Base-by-base conservation (phyloP, 768 basidiomycete genomes). In the Termitomyces sp. region DNA sequence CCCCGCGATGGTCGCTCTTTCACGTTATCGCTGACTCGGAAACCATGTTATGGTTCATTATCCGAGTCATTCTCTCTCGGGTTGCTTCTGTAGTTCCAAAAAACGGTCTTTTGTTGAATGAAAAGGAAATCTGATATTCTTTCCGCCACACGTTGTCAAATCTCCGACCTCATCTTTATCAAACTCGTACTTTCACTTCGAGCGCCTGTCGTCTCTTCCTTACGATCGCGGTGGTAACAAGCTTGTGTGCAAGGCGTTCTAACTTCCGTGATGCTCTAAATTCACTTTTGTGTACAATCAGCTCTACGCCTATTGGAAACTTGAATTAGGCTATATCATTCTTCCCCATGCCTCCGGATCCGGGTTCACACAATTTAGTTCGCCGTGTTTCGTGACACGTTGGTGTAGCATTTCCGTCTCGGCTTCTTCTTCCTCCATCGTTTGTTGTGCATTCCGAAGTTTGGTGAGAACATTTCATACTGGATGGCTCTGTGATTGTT, bases 321-420 rank as follows among this genome's bases (percentile, higher is more conserved):
- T 45, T n/a, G 7, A 31, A 9, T 56, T 56, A 45, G 40, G 14
- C 40, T 20, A 8, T 12, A 45, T n/a, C 4, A 34, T n/a, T 32
- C 29, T 43, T 56, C 32, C 55, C 54, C 40, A 56, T 56, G 42
- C 32, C 31, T 55, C 53, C 40, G 31, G 40, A 56, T 56, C 55
- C 55, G 42, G 55, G 42, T 56, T 56, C 55, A 43, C 55, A 56
- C 55, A 43, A 3, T 11, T 31, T 34, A 43, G 55, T 56, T 34
- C 17, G 42, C 55, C 31, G 55, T 56, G 55, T 12, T 7, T 8
- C 20, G 25, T 42, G 54, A 32, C 40, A 43, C 10, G 54, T 43
- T 55, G 38, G 8, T 43, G 40, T 43, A 42, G 54, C 17, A 15
- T 29, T 40, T 31, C 48, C 31, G 15, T 49, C 49, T 50, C 8